A percentile compares a stretch with the other conserved stretches of the same genome.
phyloP scores from a whole-genome alignment of 192 early-diverging fungal genomes.

The Dissophora globulifera region DNA sequence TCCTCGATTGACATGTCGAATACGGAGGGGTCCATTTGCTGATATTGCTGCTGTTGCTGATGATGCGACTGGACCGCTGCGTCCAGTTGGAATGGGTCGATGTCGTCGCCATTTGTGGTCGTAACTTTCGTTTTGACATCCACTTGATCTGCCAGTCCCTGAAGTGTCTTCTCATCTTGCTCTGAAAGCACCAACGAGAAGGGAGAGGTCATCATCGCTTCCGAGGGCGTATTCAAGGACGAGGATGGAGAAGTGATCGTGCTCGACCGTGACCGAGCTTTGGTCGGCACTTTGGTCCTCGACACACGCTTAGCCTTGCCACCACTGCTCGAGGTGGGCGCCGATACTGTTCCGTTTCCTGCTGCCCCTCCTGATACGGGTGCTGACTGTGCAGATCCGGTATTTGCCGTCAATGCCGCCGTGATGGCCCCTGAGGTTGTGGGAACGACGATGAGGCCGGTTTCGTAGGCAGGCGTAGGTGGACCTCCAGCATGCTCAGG shows the following conservation, averaged over 20 bases:
- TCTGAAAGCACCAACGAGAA: slow-evolving; percentile 44
- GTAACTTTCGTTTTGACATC: background rate
- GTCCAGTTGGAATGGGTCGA: slow-evolving; percentile 37
- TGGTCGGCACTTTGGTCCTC: slow-evolving; percentile 31
- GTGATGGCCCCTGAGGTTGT: slow-evolving; percentile 6
- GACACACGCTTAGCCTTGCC: slow-evolving; percentile 44
- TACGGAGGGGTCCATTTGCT: slow-evolving; percentile 33
- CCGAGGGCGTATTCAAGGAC: slow-evolving; percentile 10
- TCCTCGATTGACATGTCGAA: slow-evolving; percentile 27
- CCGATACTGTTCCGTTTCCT: slow-evolving; percentile 8
- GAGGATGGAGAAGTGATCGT: slow-evolving; percentile 23
- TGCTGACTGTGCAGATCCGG: too few species aligned
- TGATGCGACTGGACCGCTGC: slow-evolving; percentile 16
- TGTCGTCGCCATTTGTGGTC: slow-evolving; percentile 9
- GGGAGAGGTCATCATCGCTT: slow-evolving; percentile 8
- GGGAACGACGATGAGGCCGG: slow-evolving; percentile 38
- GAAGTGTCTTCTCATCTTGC: slow-evolving; percentile 40
- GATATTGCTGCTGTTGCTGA: slow-evolving; percentile 20
- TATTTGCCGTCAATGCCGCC: too few species aligned
- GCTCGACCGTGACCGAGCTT: slow-evolving; percentile 46
- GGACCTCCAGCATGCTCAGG: slow-evolving; percentile 5
- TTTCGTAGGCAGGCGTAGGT: slow-evolving; percentile 39
- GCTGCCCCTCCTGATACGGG: too few species aligned
- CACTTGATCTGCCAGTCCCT: slow-evolving; percentile 26
- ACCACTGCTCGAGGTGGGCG: slow-evolving; percentile 12